A percentile compares a stretch with the other conserved stretches of the same genome.
Conservation (phyloP, 2,329 filamentous ascomycete genomes). For the Aspergillus sojae region DNA sequence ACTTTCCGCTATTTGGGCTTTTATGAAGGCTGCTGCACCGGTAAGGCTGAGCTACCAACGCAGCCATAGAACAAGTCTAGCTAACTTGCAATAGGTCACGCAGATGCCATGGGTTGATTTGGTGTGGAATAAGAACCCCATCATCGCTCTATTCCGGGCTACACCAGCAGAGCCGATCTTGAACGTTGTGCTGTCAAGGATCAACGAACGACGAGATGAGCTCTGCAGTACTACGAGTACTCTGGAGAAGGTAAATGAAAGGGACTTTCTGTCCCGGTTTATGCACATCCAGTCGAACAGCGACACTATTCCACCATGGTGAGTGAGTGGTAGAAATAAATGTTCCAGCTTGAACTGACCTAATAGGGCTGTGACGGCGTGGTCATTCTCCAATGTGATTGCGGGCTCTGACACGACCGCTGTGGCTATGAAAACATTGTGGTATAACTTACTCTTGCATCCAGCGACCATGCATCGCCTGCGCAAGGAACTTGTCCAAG, state of each 20-base stretch:
- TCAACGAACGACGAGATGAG: conserved; percentile 6
- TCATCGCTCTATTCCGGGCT: not conserved
- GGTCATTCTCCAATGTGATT: conserved; percentile 48
- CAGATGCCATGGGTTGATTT: conserved; percentile 73
- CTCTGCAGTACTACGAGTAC: not conserved
- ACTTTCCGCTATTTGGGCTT: conserved; percentile 57
- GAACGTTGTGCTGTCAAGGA: not conserved
- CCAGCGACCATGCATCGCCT: conserved; percentile 45
- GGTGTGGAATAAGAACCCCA: conserved; percentile 35
- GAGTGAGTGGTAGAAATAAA: conserved; percentile 61
- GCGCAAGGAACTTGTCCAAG: conserved; percentile 60
- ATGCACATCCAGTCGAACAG: not conserved
- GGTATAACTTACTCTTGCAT: conserved; percentile 71
- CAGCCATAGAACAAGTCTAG: not conserved
- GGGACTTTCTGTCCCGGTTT: conserved; percentile 7
- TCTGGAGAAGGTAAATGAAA: not conserved
- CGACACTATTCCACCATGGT: conserved; percentile 58
- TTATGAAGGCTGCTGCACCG: conserved; percentile 11
- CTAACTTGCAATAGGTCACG: conserved; percentile 50
- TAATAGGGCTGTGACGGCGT: conserved; percentile 69
- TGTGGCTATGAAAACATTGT: conserved; percentile 68
- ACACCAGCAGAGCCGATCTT: conserved; percentile 1
- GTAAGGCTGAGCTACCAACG: not conserved
- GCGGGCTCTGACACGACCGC: conserved; percentile 79
- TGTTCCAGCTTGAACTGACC: conserved; percentile 46